Evolutionary conservation across 257 asterid species (phyloP).

Genomic region (Przewalskia tangutica): DNA sequence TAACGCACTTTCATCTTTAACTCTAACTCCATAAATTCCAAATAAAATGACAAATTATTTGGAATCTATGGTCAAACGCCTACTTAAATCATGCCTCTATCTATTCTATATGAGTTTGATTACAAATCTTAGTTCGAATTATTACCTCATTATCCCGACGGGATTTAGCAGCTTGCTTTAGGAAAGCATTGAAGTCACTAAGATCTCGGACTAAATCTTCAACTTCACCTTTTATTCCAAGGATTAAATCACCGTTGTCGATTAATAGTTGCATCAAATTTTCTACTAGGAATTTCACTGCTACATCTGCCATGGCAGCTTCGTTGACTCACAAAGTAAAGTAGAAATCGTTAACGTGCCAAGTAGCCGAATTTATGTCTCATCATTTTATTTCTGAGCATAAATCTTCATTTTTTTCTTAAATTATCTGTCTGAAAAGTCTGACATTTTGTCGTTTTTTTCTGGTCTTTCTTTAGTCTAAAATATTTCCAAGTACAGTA

Average conservation of each 20-base stretch:
- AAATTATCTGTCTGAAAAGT: neutral
- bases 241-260: neutral
- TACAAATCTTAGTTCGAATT: too few species aligned
- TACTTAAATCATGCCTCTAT: too few species aligned
- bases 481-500: neutral
- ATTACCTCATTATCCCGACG: neutral
- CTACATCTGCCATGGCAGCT: conserved; percentile 3
- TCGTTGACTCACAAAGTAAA: neutral
- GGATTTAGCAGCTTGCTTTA: neutral
- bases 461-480: neutral
- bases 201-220: neutral
- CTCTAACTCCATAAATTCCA: too few species aligned
- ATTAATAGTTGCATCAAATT: conserved; percentile 27
- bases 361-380: neutral
- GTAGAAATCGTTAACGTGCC: too few species aligned
- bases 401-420: too few species aligned
- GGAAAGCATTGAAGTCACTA: neutral
- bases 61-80: too few species aligned
- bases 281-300: neutral
- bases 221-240: neutral
- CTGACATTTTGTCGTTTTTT: neutral
- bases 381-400: too few species aligned
- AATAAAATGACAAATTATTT: too few species aligned
- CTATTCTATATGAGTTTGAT: too few species aligned
- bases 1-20: too few species aligned